These are phyloP conservation scores for Rhodamnia argentea DNA, from an alignment of 345 rosid genomes.

Conservation along the genomic window DNA sequence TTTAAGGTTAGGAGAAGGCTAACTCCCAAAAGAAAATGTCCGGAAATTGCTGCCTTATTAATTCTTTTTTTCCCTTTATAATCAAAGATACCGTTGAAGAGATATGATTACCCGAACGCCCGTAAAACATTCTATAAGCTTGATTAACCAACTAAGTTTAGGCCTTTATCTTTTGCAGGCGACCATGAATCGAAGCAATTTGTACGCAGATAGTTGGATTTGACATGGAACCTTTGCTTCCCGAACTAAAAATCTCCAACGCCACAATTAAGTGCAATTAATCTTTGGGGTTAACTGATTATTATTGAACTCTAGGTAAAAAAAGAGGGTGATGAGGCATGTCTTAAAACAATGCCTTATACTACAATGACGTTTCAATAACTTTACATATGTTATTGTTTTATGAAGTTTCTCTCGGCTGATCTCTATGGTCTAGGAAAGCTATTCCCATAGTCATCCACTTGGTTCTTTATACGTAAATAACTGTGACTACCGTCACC, in stretches of 20 bases:
- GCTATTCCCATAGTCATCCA: not conserved
- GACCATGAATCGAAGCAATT: not conserved
- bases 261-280: not conserved
- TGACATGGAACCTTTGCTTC: not conserved
- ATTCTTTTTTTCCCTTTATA: not conserved
- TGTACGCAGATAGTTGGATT: not conserved
- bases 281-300: not conserved
- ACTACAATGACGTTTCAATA: not conserved
- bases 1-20: not conserved
- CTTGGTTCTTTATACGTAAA: not conserved
- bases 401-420: not conserved
- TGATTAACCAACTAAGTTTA: not conserved
- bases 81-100: not conserved
- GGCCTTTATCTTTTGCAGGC: not conserved
- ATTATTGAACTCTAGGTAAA: not conserved
- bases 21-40: not conserved
- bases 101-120: not conserved
- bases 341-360: not conserved
- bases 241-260: not conserved
- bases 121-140: not conserved
- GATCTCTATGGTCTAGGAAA: not conserved
- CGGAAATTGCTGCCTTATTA: not conserved
- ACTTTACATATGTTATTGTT: not conserved
- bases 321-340: not conserved
- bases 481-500: fast-evolving